Evolutionary conservation across 768 basidiomycete genomes (phyloP).

Genomic region (Lactarius hengduanensis): DNA sequence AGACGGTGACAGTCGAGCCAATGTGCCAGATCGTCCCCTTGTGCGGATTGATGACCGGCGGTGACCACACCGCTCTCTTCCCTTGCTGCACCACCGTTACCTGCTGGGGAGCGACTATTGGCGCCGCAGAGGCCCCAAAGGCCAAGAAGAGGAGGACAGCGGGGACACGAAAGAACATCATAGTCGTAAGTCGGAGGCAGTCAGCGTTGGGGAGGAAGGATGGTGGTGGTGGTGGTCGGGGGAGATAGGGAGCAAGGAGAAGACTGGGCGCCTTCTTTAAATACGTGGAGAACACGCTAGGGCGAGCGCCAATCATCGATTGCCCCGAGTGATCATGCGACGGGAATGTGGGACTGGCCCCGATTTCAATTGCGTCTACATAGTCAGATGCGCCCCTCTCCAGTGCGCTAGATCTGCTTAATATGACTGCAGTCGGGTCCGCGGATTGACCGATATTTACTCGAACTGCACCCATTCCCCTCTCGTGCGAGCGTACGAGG

Average conservation of each 20-base stretch:
- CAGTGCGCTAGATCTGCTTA: not conserved
- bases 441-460: not conserved
- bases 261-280: not conserved
- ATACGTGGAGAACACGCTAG: not conserved
- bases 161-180: constrained; percentile 5
- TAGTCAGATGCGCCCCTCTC: not conserved
- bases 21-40: constrained; percentile 49
- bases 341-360: not conserved
- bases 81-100: not conserved
- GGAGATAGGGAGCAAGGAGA: not conserved
- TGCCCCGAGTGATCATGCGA: not conserved
- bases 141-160: constrained; percentile 8
- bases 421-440: not conserved
- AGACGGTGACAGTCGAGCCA: constrained; percentile 48
- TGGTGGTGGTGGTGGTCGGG: not conserved
- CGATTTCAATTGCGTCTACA: not conserved
- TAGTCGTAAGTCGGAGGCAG: not conserved
- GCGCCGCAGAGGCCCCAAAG: constrained; percentile 4
- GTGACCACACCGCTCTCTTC: constrained; percentile 43
- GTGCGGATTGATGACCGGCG: constrained; percentile 50
- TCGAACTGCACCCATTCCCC: not conserved
- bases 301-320: not conserved
- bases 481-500: not conserved
- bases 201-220: not conserved
- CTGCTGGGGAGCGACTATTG: not conserved